phyloP scores from a whole-genome alignment of 805 yeast genomes.

The Ascoidea tarda region DNA sequence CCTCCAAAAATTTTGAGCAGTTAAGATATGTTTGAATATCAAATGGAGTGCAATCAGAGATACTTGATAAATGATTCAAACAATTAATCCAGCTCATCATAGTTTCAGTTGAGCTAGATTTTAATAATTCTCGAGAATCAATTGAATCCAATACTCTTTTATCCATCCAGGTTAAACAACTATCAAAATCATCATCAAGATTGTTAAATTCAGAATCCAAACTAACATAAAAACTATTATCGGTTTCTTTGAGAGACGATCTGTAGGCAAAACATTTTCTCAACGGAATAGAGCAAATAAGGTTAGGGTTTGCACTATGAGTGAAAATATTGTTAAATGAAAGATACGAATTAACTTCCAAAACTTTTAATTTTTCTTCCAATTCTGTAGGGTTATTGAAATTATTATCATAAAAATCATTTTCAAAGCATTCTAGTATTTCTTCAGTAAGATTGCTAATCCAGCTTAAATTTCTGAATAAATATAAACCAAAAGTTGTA shows the following conservation, averaged over 20 bases:
- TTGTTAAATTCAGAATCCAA: neutral
- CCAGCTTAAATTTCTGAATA: slow-evolving; percentile 26
- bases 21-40: slow-evolving; percentile 2
- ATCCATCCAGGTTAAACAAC: neutral
- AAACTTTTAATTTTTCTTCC: neutral
- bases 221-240: slow-evolving; percentile 7
- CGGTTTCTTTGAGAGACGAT: neutral
- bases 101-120: neutral
- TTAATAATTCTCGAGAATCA: neutral
- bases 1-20: slow-evolving; percentile 4
- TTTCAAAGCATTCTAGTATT: slow-evolving; percentile 2
- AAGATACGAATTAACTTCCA: neutral
- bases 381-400: neutral
- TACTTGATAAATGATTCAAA: slow-evolving; percentile 6
- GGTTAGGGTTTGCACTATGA: neutral
- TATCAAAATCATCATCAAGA: neutral
- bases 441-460: slow-evolving; percentile 1
- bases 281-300: slow-evolving; percentile 6
- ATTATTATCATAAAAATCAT: neutral
- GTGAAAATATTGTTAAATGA: too few relatives aligned
- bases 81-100: slow-evolving; percentile 5
- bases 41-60: slow-evolving; percentile 4
- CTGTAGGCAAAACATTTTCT: slow-evolving; percentile 9
- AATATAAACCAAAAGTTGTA: slow-evolving; percentile 33
- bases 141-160: neutral